These are phyloP conservation scores for Lanmaoa pseudosensibilis DNA, from an alignment of 768 basidiomycete species.

Conservation along the genomic window DNA sequence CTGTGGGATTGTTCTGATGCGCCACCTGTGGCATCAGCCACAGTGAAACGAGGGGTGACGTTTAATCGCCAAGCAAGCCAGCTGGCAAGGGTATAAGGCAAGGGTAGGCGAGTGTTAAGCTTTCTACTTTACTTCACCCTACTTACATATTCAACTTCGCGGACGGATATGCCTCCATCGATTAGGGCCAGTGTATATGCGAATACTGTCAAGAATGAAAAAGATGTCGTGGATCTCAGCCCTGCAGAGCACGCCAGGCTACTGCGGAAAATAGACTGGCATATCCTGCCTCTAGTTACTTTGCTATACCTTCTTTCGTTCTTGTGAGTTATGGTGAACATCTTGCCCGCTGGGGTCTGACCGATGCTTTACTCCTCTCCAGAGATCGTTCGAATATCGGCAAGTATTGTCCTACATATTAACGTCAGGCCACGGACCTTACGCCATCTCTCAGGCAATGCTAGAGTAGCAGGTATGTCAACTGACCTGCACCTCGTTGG, in stretches of 20 bases:
- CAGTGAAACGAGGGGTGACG: too few species aligned
- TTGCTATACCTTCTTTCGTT: slow-evolving; percentile 1
- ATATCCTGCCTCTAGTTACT: neutral
- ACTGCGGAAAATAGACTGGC: neutral
- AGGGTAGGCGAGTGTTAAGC: too few species aligned
- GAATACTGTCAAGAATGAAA: neutral
- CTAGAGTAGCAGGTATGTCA: neutral
- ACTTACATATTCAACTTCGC: neutral
- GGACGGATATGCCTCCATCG: slow-evolving; percentile 18
- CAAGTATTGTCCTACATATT: neutral
- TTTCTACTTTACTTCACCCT: neutral
- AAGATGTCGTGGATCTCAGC: neutral
- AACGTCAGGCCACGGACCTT: neutral
- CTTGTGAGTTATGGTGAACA: neutral
- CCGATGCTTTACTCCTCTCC: neutral
- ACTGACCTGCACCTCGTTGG: neutral
- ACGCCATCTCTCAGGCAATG: neutral
- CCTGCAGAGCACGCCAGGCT: neutral
- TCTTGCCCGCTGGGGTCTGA: neutral
- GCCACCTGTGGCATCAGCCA: too few species aligned
- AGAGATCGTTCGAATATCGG: neutral
- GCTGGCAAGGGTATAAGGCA: too few species aligned
- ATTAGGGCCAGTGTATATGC: slow-evolving; percentile 12
- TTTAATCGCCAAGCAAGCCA: too few species aligned
- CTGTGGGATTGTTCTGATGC: too few species aligned